Base-by-base conservation (phyloP, 31 red algal species). In the Odonthalia washingtoniensis region DNA sequence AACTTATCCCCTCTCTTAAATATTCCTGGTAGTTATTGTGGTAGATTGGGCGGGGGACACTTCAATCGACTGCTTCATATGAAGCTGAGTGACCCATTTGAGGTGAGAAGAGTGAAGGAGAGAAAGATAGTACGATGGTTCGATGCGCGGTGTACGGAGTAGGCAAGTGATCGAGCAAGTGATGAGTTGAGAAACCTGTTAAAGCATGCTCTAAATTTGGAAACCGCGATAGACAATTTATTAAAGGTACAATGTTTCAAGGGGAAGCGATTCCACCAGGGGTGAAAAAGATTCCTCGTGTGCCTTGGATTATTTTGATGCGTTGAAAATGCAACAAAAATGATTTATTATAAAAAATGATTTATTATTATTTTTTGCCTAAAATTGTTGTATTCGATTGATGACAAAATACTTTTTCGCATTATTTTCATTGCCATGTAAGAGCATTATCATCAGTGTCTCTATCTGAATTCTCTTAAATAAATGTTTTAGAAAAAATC, bases 51-150 rank as follows among this genome's bases (percentile, higher is more conserved):
- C 40, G 88, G 94, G 30, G 87, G 94, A 1, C 78, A 87, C 33
- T 87, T 81, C 78, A 69, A 69, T 0, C 88, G 94, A 28, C 83
- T 87, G 34, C 75, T 92, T 46, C 80, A 82, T 65, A 68, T 95
- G n/a, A 87, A 87, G 70, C 66, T 92, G 43, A 88, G 84, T 30
- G 93, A 90, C 70, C 64, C 65, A 27, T 82, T 88, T 43, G 93
- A 86, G 27, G 77, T 88, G 21, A 68, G 88, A 68, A 83, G 94
- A 38, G 76, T 95, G 30, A 87, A 91, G 38, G 45, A 88, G 27
- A 72, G 83, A 62, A 87, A 83, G 16, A 83, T 77, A 26, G 77
- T 88, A 36, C 88, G 30, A 74, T 88, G n/a, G n/a, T n/a, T n/a
- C n/a, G n/a, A n/a, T n/a, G n/a, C n/a, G n/a, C n/a, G n/a, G n/a